These are phyloP conservation scores for Shiraia bambusicola DNA, from an alignment of 2,329 filamentous ascomycete species.

Conservation along the genomic window DNA sequence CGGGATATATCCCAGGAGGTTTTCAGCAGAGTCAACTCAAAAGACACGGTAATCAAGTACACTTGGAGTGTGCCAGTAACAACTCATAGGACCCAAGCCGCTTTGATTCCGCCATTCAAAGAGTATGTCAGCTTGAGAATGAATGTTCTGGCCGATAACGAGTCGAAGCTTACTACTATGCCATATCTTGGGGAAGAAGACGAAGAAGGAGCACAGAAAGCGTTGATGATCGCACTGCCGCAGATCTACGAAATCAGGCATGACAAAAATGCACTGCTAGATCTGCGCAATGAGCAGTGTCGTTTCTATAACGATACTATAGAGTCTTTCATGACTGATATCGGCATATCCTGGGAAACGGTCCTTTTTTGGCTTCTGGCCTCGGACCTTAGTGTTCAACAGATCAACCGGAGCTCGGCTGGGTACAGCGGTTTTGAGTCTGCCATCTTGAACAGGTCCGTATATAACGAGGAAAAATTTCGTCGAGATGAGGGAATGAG, in stretches of 20 bases:
- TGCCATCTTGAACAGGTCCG: conserved; percentile 20
- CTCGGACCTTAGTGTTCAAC: conserved; percentile 11
- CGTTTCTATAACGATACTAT: conserved; percentile 40
- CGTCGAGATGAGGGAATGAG: conserved; percentile 10
- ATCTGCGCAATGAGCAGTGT: conserved; percentile 40
- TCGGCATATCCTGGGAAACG: conserved; percentile 40
- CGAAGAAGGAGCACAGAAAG: conserved; percentile 18
- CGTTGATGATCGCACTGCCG: conserved; percentile 29
- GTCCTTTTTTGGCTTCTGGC: conserved; percentile 46
- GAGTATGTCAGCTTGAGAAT: conserved; percentile 47
- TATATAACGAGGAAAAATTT: conserved; percentile 25
- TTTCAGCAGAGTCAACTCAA: conserved; percentile 13
- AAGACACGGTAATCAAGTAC: conserved; percentile 8
- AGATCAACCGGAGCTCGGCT: conserved; percentile 10
- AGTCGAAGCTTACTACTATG: conserved; percentile 44
- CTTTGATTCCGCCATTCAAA: conserved; percentile 41
- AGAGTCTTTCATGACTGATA: conserved; percentile 38
- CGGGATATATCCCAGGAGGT: conserved; percentile 20
- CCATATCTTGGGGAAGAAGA: conserved; percentile 32
- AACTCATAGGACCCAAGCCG: conserved; percentile 16
- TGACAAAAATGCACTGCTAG: conserved; percentile 25
- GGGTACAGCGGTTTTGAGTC: conserved; percentile 8
- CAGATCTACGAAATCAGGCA: conserved; percentile 30
- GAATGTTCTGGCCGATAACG: conserved; percentile 47
- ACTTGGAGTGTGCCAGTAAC: conserved; percentile 13